phyloP scores from a whole-genome alignment of 345 rosid genomes.

The Leavenworthia alabamica region DNA sequence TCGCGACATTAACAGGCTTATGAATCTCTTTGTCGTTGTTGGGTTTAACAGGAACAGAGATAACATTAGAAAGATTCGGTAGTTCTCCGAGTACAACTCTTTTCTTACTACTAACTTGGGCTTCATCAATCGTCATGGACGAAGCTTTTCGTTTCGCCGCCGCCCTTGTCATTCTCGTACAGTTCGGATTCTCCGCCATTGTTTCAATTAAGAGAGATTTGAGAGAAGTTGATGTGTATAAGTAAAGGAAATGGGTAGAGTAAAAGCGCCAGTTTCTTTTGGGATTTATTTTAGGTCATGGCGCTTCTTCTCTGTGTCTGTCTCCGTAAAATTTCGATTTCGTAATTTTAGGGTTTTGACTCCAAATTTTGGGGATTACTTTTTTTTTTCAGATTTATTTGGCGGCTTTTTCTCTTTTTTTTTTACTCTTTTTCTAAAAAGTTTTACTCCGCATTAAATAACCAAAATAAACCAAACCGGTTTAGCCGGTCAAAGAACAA shows the following conservation, averaged over 20 bases:
- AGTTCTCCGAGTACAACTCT: constrained; percentile 25
- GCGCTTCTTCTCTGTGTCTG: constrained; percentile 15
- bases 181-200: constrained; percentile 29
- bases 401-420: neutral
- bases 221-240: neutral
- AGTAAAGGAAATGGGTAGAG: neutral
- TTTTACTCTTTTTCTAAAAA: neutral
- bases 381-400: neutral
- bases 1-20: neutral
- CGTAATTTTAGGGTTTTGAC: constrained; percentile 14
- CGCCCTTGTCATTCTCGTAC: constrained; percentile 25
- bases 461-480: too few relatives aligned
- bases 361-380: neutral
- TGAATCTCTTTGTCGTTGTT: neutral
- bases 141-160: constrained; percentile 23
- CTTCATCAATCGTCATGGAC: constrained; percentile 11
- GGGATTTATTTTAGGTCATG: constrained; percentile 12
- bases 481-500: too few relatives aligned
- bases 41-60: constrained; percentile 4
- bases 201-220: neutral
- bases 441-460: neutral
- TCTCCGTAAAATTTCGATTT: neutral
- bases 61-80: constrained; percentile 21
- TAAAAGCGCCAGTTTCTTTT: constrained; percentile 18
- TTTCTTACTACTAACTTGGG: constrained; percentile 8